Conservation (phyloP, 2,329 filamentous ascomycete species). For the Arthrobotrys iridis region DNA sequence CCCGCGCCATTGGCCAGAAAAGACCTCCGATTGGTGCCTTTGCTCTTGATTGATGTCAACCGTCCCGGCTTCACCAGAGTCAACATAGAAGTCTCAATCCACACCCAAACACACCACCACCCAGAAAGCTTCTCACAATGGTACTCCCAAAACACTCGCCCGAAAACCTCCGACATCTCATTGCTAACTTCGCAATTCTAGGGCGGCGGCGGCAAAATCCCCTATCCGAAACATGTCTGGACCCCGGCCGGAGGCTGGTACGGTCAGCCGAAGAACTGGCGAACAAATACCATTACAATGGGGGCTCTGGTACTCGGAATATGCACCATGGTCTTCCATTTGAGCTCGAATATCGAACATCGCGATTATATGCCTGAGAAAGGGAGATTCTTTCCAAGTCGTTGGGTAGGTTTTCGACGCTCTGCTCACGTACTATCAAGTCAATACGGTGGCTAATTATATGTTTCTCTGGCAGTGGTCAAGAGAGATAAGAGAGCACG, state of each 20-base stretch:
- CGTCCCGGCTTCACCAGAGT: background rate
- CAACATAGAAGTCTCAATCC: conserved; percentile 2
- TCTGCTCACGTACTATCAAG: background rate
- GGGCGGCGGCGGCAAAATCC: conserved; percentile 77
- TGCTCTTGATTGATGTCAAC: conserved; percentile 23
- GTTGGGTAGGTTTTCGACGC: conserved; percentile 71
- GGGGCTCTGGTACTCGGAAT: conserved; percentile 75
- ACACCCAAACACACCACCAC: background rate
- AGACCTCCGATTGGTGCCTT: conserved; percentile 37
- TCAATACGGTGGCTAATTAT: background rate
- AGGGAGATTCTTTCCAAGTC: conserved; percentile 81
- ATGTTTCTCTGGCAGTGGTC: conserved; percentile 29
- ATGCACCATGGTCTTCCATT: conserved; percentile 73
- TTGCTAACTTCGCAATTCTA: conserved; percentile 28
- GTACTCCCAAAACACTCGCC: conserved; percentile 27
- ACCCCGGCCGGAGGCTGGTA: conserved; percentile 99
- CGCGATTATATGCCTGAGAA: conserved; percentile 79
- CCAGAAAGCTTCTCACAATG: conserved; percentile 47
- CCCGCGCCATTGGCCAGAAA: background rate
- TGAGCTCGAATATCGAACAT: conserved; percentile 78
- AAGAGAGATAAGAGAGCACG: conserved; percentile 58
- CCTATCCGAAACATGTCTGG: conserved; percentile 99
- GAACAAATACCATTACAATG: conserved; percentile 83
- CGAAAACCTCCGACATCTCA: background rate
- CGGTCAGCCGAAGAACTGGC: conserved; percentile 93